A percentile compares a stretch with the other conserved stretches of the same genome.
These are phyloP conservation scores for Straminergon stramineum DNA, from an alignment of 225 moss, liverwort and hornwort species.

Conservation along the genomic window DNA sequence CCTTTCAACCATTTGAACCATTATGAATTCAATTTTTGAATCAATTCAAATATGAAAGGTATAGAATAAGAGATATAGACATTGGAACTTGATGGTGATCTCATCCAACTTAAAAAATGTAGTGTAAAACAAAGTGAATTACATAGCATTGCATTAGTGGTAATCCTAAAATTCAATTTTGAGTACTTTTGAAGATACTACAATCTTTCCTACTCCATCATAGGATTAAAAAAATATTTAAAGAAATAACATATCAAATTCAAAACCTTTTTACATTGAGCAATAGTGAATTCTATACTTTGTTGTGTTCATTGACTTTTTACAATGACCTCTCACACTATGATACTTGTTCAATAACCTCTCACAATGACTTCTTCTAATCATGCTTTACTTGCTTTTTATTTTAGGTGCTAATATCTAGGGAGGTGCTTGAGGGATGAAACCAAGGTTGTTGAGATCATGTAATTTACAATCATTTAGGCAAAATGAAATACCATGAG, in stretches of 20 bases:
- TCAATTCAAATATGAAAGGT: background rate
- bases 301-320: background rate
- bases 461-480: background rate
- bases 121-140: background rate
- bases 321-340: background rate
- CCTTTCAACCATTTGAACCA: rapidly evolving
- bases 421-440: rapidly evolving
- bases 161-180: background rate
- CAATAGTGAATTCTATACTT: background rate
- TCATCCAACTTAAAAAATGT: background rate
- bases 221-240: background rate
- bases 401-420: background rate
- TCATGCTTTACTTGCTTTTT: background rate
- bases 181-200: background rate
- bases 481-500: background rate
- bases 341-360: background rate
- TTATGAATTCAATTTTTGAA: background rate
- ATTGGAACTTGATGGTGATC: background rate
- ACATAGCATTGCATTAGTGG: background rate
- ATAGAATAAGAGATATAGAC: background rate
- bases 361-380: background rate
- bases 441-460: background rate
- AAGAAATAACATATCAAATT: background rate
- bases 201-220: background rate
- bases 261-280: background rate